Conservation (phyloP, 225 moss, liverwort and hornwort genomes). For the Rhytidiadelphus loreus region DNA sequence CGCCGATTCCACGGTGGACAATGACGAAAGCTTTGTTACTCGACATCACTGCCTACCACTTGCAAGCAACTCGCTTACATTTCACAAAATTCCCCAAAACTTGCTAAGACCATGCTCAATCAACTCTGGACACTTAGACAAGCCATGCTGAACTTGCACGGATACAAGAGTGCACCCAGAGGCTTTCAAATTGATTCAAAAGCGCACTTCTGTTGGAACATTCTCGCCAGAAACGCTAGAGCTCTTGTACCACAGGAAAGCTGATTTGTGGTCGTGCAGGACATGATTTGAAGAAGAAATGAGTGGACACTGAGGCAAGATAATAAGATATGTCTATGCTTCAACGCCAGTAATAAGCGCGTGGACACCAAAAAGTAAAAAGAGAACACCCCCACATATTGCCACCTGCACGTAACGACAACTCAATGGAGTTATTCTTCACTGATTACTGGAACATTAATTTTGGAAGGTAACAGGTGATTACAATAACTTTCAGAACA, state of each 20-base stretch:
- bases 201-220: not conserved
- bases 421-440: not conserved
- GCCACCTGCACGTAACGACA: conserved; percentile 48
- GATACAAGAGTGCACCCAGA: not conserved
- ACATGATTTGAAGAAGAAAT: not conserved
- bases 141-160: not conserved
- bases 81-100: not conserved
- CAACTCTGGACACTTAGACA: not conserved
- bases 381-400: conserved; percentile 68
- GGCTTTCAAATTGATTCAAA: not conserved
- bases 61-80: not conserved
- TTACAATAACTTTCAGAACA: no score
- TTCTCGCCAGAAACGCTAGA: not conserved
- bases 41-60: not conserved
- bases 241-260: not conserved
- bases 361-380: conserved; percentile 71
- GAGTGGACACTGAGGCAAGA: not conserved
- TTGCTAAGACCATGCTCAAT: not conserved
- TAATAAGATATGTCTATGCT: not conserved
- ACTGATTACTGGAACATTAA: not conserved
- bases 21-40: not conserved
- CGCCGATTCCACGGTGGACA: not conserved
- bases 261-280: not conserved
- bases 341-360: conserved; percentile 41
- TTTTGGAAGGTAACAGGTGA: not conserved